phyloP scores from a whole-genome alignment of 208 protist genomes.

The Leishmania tropica region DNA sequence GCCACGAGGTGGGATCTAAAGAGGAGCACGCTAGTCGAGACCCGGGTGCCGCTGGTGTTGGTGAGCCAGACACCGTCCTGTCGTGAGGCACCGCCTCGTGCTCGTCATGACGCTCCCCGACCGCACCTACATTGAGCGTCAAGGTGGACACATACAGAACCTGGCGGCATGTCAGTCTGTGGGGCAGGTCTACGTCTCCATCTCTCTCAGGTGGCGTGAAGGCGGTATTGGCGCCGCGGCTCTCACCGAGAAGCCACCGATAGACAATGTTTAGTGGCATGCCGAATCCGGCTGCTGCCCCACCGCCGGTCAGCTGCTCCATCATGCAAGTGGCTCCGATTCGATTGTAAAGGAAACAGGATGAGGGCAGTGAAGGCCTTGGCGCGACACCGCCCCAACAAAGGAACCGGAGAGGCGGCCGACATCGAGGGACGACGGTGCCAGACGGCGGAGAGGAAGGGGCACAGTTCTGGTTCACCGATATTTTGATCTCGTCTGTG shows the following conservation, averaged over 20 bases:
- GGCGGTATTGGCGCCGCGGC: not conserved
- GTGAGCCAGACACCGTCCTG: not conserved
- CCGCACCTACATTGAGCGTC: not conserved
- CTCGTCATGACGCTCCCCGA: not conserved
- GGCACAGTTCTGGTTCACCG: not conserved
- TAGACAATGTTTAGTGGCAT: not conserved
- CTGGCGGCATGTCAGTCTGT: not conserved
- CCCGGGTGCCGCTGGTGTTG: not conserved
- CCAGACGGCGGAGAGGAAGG: not conserved
- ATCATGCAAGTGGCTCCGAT: not conserved
- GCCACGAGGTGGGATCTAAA: not conserved
- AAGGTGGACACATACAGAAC: slow-evolving; percentile 4
- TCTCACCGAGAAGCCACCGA: not conserved
- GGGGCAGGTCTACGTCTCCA: not conserved
- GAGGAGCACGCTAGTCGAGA: not conserved
- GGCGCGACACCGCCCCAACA: not conserved
- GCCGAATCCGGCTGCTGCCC: not conserved
- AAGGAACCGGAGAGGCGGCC: slow-evolving; percentile 2
- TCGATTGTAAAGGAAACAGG: not conserved
- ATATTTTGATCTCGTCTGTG: not conserved
- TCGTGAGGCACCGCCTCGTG: not conserved
- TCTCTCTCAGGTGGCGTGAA: not conserved
- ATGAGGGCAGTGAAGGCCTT: not conserved
- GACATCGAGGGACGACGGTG: not conserved
- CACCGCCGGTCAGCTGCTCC: not conserved